phyloP scores from a whole-genome alignment of 768 basidiomycete species.

The Terana coerulea region DNA sequence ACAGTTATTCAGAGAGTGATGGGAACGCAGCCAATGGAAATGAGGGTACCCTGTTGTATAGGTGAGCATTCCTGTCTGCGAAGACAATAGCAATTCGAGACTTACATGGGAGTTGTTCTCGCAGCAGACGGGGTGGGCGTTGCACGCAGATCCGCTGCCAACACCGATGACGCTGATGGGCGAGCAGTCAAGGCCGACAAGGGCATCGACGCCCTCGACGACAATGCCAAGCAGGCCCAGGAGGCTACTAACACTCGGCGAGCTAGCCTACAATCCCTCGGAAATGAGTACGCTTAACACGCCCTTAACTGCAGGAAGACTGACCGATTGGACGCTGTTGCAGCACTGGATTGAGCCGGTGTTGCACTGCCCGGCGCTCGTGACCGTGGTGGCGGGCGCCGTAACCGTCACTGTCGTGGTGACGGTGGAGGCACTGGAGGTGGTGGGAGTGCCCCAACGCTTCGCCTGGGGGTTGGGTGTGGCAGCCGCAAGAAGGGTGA shows the following conservation, averaged over 20 bases:
- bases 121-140: conserved; percentile 7
- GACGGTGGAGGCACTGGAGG: neutral
- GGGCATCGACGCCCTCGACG: neutral
- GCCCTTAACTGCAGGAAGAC: no score
- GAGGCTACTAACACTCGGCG: neutral
- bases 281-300: neutral
- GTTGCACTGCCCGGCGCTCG: neutral
- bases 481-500: conserved; percentile 2
- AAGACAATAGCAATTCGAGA: neutral
- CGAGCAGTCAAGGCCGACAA: conserved; percentile 9
- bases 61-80: no score
- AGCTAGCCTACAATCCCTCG: neutral
- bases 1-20: no score
- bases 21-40: conserved; percentile 7
- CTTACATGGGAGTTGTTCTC: conserved; percentile 8
- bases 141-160: conserved; percentile 4
- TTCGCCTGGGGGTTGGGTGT: neutral
- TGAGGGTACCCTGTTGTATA: neutral
- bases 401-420: neutral
- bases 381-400: neutral
- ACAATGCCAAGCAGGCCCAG: conserved; percentile 5
- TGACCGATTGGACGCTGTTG: neutral
- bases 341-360: conserved; percentile 12
- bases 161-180: conserved; percentile 3
- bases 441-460: neutral